Base-by-base conservation (phyloP, 257 asterid species). In the Solanum lignicaule region DNA sequence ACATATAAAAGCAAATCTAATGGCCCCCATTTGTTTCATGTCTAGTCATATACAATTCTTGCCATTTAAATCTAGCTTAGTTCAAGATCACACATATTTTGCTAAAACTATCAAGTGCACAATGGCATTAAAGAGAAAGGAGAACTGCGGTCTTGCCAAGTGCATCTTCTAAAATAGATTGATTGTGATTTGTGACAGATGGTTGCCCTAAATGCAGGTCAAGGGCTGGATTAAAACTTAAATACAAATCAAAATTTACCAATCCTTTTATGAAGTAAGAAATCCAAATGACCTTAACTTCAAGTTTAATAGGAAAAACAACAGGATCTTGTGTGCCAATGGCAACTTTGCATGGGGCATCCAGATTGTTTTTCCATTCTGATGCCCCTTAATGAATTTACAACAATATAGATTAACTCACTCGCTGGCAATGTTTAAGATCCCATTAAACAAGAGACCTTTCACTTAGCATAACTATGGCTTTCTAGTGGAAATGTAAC, bases 11-110 rank as follows among this genome's bases (percentile, higher is more conserved):
- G 60, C 15, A 74, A 83, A 82, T 86, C 69, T 85, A 83, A 83
- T 86, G 86, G 88, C 87, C 90, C 87, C 90, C 35, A 43, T 87
- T 78, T 78, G 84, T 76, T 83, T 89, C 86, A 55, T 69, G 43
- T 87, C 83, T 84, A 79, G 87, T 85, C 83, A 87, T 83, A 83
- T 55, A 20, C 88, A 90, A 87, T 85, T 75, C 79, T 76, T 84
- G 89, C 79, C 41, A 72, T 74, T 87, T 73, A 87, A 36, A 85
- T 62, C 39, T 55, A 85, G 83, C 58, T 72, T 79, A 69, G 33
- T 65, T 33, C 66, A 48, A 69, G 38, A 86, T 86, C 88, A 89
- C 69, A 65, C 74, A 41, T 35, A 71, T 82, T 86, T 84, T 88
- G 66, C 91, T 66, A 86, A 43, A 89, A 55, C 48, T 85, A 85